A percentile compares a stretch with the other conserved stretches of the same genome.
Conservation (phyloP, 202 grass and related monocot genomes). For the Setaria italica region DNA sequence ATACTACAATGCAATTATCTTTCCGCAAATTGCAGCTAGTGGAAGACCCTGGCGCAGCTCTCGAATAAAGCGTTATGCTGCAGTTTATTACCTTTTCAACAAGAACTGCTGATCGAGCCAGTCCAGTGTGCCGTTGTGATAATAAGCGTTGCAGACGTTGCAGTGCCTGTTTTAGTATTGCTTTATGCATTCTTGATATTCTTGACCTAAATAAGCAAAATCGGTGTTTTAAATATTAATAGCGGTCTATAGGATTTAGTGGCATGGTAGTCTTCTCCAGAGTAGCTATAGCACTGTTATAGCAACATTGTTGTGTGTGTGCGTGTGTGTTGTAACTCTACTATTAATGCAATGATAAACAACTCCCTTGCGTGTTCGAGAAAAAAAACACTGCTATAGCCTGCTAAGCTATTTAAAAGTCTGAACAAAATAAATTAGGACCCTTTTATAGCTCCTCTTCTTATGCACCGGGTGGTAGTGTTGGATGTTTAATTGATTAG, state of each 20-base stretch:
- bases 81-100: neutral
- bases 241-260: no score
- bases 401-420: no score
- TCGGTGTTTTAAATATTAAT: no score
- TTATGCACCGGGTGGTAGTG: neutral
- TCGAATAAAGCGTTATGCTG: neutral
- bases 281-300: no score
- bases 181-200: neutral
- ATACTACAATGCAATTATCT: neutral
- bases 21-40: neutral
- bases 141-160: neutral
- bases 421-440: constrained; percentile 9
- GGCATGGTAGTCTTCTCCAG: no score
- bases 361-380: no score
- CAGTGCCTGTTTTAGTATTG: neutral
- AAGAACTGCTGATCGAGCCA: neutral
- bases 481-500: neutral
- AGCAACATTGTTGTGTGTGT: no score
- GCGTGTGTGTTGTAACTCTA: no score
- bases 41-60: neutral
- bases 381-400: no score
- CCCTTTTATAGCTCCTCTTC: neutral
- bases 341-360: no score
- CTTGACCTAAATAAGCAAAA: neutral
- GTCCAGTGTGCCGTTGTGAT: neutral